Evolutionary conservation across 495 filamentous ascomycete genomes (phyloP).

Genomic region (Penicillium pancosmium): DNA sequence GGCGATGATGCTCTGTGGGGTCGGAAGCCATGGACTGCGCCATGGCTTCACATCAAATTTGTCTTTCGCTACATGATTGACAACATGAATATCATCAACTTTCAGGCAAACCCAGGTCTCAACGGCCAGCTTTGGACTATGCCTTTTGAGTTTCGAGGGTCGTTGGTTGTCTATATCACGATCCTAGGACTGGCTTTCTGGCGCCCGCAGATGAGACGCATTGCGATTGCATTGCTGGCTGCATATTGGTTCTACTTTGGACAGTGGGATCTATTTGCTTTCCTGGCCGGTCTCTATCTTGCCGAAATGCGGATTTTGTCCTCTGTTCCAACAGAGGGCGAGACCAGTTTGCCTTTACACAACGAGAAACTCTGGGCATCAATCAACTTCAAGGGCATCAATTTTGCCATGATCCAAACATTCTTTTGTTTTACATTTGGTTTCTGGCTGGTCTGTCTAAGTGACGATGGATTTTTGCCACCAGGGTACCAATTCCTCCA

Average conservation of each 20-base stretch:
- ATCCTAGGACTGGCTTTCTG: constrained; percentile 41
- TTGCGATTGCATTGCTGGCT: constrained; percentile 29
- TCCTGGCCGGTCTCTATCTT: constrained; percentile 45
- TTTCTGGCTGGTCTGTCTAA: constrained; percentile 14
- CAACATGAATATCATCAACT: constrained; percentile 22
- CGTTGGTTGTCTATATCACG: constrained; percentile 46
- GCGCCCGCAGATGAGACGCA: constrained; percentile 33
- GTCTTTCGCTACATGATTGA: constrained; percentile 23
- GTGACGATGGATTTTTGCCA: constrained; percentile 11
- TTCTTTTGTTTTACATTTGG: constrained; percentile 13
- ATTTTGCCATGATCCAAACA: constrained; percentile 5
- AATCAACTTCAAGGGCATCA: constrained; percentile 1
- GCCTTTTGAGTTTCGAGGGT: constrained; percentile 49
- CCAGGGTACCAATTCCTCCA: constrained; percentile 16
- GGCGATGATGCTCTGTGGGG: constrained; percentile 11
- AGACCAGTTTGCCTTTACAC: constrained; percentile 15
- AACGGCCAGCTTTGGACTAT: constrained; percentile 54
- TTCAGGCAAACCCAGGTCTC: constrained; percentile 16
- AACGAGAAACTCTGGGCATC: not conserved
- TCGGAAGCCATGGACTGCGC: constrained; percentile 22
- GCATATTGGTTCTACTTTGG: constrained; percentile 42
- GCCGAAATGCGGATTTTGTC: constrained; percentile 38
- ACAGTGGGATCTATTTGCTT: constrained; percentile 49
- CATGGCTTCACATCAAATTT: constrained; percentile 24
- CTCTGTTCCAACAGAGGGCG: not conserved